phyloP scores from a whole-genome alignment of 2,329 filamentous ascomycete genomes.

The Sporothrix humicola region DNA sequence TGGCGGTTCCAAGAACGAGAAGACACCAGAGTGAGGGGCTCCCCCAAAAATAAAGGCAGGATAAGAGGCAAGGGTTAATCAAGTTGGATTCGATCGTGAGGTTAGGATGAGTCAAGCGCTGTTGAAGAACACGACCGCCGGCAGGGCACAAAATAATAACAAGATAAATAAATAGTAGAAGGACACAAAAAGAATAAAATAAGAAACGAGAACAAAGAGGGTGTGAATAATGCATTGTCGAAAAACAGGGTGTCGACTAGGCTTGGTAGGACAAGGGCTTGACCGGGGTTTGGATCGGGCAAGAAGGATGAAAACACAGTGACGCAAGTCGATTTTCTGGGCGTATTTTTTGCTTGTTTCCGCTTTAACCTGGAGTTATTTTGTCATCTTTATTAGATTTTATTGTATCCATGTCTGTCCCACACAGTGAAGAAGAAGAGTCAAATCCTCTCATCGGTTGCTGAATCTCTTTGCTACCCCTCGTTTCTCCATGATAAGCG shows the following conservation, averaged over 20 bases:
- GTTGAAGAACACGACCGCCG: not conserved
- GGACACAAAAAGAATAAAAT: not conserved
- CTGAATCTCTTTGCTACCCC: not conserved
- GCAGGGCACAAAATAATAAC: not conserved
- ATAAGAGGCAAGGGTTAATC: not conserved
- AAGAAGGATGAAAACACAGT: not conserved
- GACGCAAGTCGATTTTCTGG: not conserved
- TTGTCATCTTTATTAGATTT: not conserved
- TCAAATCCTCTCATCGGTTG: no score
- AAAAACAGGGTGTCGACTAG: not conserved
- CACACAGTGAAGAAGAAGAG: no score
- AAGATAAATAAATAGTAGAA: not conserved
- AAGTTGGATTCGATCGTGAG: not conserved
- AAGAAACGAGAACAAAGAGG: not conserved
- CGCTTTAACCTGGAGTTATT: not conserved
- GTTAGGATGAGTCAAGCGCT: not conserved
- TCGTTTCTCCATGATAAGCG: not conserved
- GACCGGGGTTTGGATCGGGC: not conserved
- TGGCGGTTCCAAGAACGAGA: not conserved
- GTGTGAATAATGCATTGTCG: not conserved
- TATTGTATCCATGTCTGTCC: not conserved
- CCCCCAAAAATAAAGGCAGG: not conserved
- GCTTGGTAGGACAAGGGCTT: not conserved
- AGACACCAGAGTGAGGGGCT: not conserved
- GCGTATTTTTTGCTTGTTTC: no score